These are phyloP conservation scores for Acidiella bohemica DNA, from an alignment of 495 filamentous ascomycete genomes.

Conservation along the genomic window DNA sequence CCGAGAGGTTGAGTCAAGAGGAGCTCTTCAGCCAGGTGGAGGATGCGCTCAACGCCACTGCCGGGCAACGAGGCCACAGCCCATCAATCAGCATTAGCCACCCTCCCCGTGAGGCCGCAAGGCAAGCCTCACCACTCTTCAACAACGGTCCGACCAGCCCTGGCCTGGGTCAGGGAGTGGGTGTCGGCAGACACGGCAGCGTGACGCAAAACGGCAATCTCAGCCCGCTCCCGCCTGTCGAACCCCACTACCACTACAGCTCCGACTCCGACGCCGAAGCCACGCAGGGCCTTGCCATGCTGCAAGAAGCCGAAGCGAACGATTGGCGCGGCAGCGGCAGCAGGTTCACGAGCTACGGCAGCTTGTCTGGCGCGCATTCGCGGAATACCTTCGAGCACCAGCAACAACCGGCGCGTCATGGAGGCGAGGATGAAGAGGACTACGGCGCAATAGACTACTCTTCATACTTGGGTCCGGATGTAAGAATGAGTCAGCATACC, in stretches of 20 bases:
- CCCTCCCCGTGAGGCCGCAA: neutral
- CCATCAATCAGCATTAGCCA: slow-evolving; percentile 17
- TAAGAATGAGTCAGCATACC: slow-evolving; percentile 59
- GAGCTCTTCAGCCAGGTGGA: slow-evolving; percentile 30
- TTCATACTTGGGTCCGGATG: slow-evolving; percentile 59
- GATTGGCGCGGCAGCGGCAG: slow-evolving; percentile 39
- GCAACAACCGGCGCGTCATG: slow-evolving; percentile 16
- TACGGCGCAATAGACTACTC: slow-evolving; percentile 59
- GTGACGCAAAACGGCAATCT: slow-evolving; percentile 44
- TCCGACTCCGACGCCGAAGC: slow-evolving; percentile 87
- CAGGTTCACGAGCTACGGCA: slow-evolving; percentile 9
- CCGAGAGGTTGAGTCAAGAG: slow-evolving; percentile 21
- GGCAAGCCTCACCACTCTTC: slow-evolving; percentile 13
- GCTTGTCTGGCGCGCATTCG: neutral
- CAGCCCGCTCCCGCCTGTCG: slow-evolving; percentile 33
- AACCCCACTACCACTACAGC: slow-evolving; percentile 41
- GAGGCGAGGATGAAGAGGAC: slow-evolving; percentile 51
- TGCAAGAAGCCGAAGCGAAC: slow-evolving; percentile 76
- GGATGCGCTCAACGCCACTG: slow-evolving; percentile 16
- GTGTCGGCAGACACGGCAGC: slow-evolving; percentile 26
- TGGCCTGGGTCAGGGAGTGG: too few relatives aligned
- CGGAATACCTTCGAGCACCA: neutral
- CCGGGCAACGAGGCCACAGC: slow-evolving; percentile 1
- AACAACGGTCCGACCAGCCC: slow-evolving; percentile 2
- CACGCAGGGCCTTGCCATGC: slow-evolving; percentile 67